These are phyloP conservation scores for Gelatoporia subvermispora DNA, from an alignment of 768 basidiomycete genomes.

Conservation along the genomic window DNA sequence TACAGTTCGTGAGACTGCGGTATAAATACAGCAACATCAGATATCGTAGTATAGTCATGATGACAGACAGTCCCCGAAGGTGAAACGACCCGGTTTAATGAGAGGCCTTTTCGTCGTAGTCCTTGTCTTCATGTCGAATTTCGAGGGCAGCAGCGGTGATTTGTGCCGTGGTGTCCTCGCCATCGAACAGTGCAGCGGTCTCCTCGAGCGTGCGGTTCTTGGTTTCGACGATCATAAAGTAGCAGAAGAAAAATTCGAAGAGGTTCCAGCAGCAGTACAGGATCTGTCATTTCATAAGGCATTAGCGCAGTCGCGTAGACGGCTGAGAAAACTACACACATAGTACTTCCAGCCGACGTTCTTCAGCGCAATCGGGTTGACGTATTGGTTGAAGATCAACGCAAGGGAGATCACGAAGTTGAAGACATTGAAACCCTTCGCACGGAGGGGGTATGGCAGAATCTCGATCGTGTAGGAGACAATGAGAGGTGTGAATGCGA, in stretches of 20 bases:
- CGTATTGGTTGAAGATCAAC: conserved; percentile 87
- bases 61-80: too few relatives aligned
- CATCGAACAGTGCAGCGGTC: conserved; percentile 79
- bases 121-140: conserved; percentile 9
- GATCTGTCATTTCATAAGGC: conserved; percentile 30
- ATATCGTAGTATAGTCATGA: too few relatives aligned
- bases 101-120: conserved; percentile 14
- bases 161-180: conserved; percentile 39
- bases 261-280: conserved; percentile 70
- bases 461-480: conserved; percentile 89
- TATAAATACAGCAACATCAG: too few relatives aligned
- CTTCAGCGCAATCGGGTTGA: conserved; percentile 75
- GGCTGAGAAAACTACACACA: conserved; percentile 28
- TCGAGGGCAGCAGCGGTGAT: conserved; percentile 4
- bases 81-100: too few relatives aligned
- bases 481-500: conserved; percentile 84
- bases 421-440: conserved; percentile 82
- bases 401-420: conserved; percentile 73
- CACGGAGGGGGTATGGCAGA: conserved; percentile 75
- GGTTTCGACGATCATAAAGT: conserved; percentile 67
- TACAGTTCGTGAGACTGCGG: too few relatives aligned
- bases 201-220: conserved; percentile 73
- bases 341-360: conserved; percentile 74
- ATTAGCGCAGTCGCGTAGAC: not conserved
- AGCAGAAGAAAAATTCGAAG: conserved; percentile 61